Base-by-base conservation (phyloP, 176 grass and related monocot species). In the Cenchrus americanus region DNA sequence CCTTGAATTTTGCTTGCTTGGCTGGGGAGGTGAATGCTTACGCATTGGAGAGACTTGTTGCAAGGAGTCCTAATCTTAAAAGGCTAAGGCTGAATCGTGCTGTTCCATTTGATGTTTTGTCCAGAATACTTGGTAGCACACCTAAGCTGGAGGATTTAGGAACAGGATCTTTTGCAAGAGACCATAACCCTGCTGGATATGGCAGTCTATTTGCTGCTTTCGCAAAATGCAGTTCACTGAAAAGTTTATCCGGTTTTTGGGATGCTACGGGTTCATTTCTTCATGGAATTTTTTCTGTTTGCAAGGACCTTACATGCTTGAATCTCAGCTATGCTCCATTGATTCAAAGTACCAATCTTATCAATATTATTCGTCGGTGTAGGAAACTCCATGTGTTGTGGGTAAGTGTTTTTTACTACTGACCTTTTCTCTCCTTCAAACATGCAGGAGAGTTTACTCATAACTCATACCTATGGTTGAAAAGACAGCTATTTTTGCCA, bases 1-100 rank as follows among this genome's bases (percentile, higher is more conserved):
- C 89, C 77, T 87, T 97, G 51, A 97, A 94, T 86, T 94, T 97
- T 47, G 72, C 94, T 67, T 94, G 94, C 63, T 86, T 97, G 84
- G 70, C 57, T 68, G 92, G 94, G 59, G 85, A 86, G 24, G 82
- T 97, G 64, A 92, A 92, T 89, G 23, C 80, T 50, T 21, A 22
- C 42, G 83, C 71, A 68, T 80, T 92, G 58, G 92, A 97, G 66
- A 62, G 65, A 54, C 94, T 97, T 66, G 87, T 94, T 81, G 86
- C 64, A 15, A 89, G 92, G 61, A 91, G 87, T 65, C 89, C 91
- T 15, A 91, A 94, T 87, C 84, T 97, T 77, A 84, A 60, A 73
- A 93, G 78, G 71, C 80, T 97, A 57, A 87, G 89, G 71, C 62
- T 97, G 58, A 97, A 94, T 68, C 84, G 82, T 69, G 17, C 87